Evolutionary conservation across 2,329 filamentous ascomycete genomes (phyloP).

Genomic region (Helminthosporium solani): DNA sequence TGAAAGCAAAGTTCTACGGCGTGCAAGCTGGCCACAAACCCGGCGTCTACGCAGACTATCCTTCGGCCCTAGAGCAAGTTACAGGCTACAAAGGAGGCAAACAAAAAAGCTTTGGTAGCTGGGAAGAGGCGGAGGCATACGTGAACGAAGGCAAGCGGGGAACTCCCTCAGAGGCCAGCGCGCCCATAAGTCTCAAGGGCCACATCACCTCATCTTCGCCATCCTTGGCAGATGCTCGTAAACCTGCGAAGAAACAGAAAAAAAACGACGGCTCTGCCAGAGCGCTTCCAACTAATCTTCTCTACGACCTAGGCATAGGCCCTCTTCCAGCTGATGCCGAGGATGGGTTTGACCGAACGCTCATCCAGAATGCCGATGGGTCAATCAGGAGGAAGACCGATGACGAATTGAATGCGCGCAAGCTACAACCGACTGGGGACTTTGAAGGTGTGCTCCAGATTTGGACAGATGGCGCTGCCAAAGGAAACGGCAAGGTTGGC

Average conservation of each 20-base stretch:
- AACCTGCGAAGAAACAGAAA: conserved; percentile 43
- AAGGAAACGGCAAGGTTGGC: conserved; percentile 57
- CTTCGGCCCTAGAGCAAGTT: conserved; percentile 70
- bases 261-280: conserved; percentile 26
- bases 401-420: conserved; percentile 50
- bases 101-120: conserved; percentile 51
- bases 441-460: conserved; percentile 56
- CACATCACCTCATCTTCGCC: conserved; percentile 30
- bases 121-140: conserved; percentile 74
- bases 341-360: conserved; percentile 62
- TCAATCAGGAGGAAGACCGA: conserved; percentile 57
- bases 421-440: conserved; percentile 47
- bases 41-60: conserved; percentile 67
- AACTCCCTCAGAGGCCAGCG: conserved; percentile 9
- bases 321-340: conserved; percentile 57
- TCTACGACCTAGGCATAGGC: conserved; percentile 53
- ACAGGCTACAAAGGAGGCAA: conserved; percentile 68
- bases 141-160: conserved; percentile 50
- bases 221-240: conserved; percentile 19
- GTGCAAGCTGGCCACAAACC: conserved; percentile 60
- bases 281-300: conserved; percentile 12
- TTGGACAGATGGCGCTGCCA: conserved; percentile 64
- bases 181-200: conserved; percentile 28
- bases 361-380: conserved; percentile 55
- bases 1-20: conserved; percentile 58